A percentile compares a stretch with the other conserved stretches of the same genome.
These are phyloP conservation scores for Naganishia antarctica DNA, from an alignment of 768 basidiomycete genomes.

Conservation along the genomic window DNA sequence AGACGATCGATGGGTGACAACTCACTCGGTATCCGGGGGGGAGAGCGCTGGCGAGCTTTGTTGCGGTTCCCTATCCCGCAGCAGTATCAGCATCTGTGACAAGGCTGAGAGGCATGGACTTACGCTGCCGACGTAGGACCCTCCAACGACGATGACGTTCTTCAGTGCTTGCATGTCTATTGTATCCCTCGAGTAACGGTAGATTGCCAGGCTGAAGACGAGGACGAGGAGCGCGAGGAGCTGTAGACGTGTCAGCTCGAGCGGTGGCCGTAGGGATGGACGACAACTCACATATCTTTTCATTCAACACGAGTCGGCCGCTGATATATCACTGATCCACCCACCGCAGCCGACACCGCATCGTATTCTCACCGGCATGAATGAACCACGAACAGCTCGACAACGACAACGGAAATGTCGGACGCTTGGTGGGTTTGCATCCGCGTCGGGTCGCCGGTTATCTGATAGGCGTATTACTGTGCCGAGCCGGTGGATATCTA, in stretches of 20 bases:
- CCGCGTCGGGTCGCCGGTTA: too few species aligned
- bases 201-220: not conserved
- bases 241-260: not conserved
- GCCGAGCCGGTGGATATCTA: too few species aligned
- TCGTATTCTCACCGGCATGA: too few species aligned
- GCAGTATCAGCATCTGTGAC: not conserved
- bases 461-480: too few species aligned
- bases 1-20: not conserved
- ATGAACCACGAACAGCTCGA: too few species aligned
- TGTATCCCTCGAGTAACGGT: not conserved
- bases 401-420: not conserved
- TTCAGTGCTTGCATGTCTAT: constrained; percentile 12
- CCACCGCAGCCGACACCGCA: not conserved
- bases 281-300: too few species aligned
- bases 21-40: constrained; percentile 22
- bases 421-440: not conserved
- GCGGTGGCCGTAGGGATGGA: too few species aligned
- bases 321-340: not conserved
- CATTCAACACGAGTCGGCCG: not conserved
- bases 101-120: not conserved
- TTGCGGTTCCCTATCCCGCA: constrained; percentile 4
- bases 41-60: constrained; percentile 17
- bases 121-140: constrained; percentile 26
- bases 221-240: not conserved
- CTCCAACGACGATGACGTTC: constrained; percentile 29